Conservation (phyloP, 768 basidiomycete species). For the Sporobolomyces pararoseus region DNA sequence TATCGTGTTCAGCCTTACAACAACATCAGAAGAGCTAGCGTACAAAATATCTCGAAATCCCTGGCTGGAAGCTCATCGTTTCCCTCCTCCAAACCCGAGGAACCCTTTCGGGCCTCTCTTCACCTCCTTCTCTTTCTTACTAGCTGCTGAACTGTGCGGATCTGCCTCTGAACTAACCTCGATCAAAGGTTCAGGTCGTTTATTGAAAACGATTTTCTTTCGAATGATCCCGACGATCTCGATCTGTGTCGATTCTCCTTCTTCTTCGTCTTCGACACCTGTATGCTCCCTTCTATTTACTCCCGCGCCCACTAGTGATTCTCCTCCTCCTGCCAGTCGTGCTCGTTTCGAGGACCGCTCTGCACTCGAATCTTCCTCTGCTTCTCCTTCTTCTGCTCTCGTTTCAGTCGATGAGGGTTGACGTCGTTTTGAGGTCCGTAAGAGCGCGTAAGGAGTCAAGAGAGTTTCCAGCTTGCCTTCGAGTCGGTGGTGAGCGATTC, state of each 20-base stretch:
- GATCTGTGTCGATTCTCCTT: slow-evolving; percentile 2
- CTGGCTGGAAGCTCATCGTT: background rate
- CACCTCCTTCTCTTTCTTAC: background rate
- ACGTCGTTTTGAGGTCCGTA: slow-evolving; percentile 32
- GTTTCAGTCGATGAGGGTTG: background rate
- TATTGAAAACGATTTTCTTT: slow-evolving; percentile 43
- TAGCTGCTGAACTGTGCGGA: background rate
- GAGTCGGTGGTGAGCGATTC: slow-evolving; percentile 44
- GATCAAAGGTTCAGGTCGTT: slow-evolving; percentile 43
- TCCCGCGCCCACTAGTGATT: background rate
- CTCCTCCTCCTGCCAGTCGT: background rate
- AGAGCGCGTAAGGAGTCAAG: slow-evolving; percentile 41
- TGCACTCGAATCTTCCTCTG: background rate
- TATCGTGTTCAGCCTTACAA: no score
- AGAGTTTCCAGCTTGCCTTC: slow-evolving; percentile 44
- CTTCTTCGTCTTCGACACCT: background rate
- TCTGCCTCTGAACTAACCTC: slow-evolving; percentile 31
- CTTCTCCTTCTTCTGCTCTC: background rate
- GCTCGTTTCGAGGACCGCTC: background rate
- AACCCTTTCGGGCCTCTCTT: slow-evolving; percentile 2
- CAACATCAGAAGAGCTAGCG: background rate
- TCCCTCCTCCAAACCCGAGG: background rate
- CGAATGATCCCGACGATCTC: slow-evolving; percentile 38
- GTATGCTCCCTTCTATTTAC: background rate
- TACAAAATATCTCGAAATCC: background rate